Evolutionary conservation across 371 early-diverging fungal genomes (phyloP), one percentile per base, ranked within the genome.

Genomic region (Polyrhizophydium stewartii): DNA sequence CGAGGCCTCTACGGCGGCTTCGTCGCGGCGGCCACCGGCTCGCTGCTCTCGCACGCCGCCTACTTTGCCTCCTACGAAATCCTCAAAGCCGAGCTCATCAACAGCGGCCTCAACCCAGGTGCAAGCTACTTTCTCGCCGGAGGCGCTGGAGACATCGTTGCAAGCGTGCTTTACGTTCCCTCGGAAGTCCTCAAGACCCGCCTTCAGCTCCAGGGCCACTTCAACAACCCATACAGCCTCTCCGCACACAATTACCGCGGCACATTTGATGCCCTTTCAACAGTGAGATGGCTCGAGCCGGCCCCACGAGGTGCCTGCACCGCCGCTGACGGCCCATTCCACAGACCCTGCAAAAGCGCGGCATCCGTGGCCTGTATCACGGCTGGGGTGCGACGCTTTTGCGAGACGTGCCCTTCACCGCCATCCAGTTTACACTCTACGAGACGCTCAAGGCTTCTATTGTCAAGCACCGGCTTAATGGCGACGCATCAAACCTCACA

Each of bases 341-440:
- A 30, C 82, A 87, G 70, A 94, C 94, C 35, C 86, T 92, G 17
- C 83, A 87, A 53, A 76, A 86, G 67, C 79, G 93, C 35, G 95
- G 95, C 62, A 72, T 94, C 37, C 71, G 87, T 1, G 97, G 97
- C 27, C 79, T 97, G 37, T 97, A 94, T 82, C 88, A 90, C 65
- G 97, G 97, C 50, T 93, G 89, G 21, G 84, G 87, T 30, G 96
- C 96, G n/a, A 94, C 71, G 7, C 41, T 97, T 37, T 69, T 93
- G 57, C 85, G 97, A 66, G 97, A 97, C 75, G 90, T 97, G 6
- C 96, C 97, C 12, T 95, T 93, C 73, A 92, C 93, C 27, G 92
- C 89, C 63, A 88, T 94, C 49, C 95, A 94, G 69, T 97, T 97
- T 81, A 86, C 95, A 19, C 85, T 90, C 47, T 95, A 96, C 75